Conservation (phyloP, 2,329 filamentous ascomycete genomes). For the Trichoderma guizhouense region DNA sequence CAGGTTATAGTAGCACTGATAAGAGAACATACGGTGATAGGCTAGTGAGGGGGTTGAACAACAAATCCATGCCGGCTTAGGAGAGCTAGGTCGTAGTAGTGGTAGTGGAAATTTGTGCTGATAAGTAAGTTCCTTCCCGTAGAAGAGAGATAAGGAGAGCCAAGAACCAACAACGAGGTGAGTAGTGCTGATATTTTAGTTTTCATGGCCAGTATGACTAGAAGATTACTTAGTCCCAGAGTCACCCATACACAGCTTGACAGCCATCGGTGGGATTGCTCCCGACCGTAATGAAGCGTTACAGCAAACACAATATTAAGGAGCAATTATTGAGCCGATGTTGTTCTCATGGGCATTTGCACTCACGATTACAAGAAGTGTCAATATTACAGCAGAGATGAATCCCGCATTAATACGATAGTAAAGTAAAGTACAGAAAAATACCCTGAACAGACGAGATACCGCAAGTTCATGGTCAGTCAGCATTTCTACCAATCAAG, state of each 20-base stretch:
- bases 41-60: background rate
- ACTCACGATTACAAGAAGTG: background rate
- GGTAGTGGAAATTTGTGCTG: background rate
- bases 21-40: background rate
- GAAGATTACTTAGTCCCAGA: background rate
- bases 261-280: background rate
- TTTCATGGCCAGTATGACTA: background rate
- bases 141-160: background rate
- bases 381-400: background rate
- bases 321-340: background rate
- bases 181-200: background rate
- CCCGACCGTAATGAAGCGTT: background rate
- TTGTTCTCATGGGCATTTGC: background rate
- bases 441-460: background rate
- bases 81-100: background rate
- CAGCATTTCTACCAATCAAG: background rate
- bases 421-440: background rate
- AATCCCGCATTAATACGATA: background rate
- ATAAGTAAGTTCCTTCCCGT: background rate
- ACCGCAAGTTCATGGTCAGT: background rate
- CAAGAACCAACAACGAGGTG: background rate
- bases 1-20: background rate
- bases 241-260: background rate
- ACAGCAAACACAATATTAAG: background rate
- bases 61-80: background rate